Evolutionary conservation across 2,329 filamentous ascomycete genomes (phyloP).

Genomic region (Colletotrichum sublineola): DNA sequence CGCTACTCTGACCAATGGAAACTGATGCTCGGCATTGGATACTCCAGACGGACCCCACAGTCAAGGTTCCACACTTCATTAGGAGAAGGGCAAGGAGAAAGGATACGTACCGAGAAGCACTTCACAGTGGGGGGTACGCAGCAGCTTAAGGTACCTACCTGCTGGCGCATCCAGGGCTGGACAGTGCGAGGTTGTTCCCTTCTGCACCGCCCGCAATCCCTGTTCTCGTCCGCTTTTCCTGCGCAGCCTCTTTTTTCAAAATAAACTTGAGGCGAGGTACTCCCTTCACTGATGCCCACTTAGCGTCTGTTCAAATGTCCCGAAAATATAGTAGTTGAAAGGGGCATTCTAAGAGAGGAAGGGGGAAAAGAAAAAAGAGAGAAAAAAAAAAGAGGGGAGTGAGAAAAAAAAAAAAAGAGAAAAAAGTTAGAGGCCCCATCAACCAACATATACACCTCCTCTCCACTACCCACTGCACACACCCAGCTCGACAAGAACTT

Average conservation of each 20-base stretch:
- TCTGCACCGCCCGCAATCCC: conserved; percentile 20
- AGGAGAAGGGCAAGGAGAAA: neutral
- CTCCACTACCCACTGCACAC: neutral
- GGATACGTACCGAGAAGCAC: conserved; percentile 17
- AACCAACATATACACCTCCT: neutral
- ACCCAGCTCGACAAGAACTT: no score
- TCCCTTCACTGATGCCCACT: neutral
- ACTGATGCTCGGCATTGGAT: neutral
- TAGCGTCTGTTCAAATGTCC: conserved; percentile 9
- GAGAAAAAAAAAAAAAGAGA: neutral
- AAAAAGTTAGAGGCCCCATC: neutral
- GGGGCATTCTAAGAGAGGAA: neutral
- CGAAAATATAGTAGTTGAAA: neutral
- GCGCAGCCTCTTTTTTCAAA: conserved; percentile 30
- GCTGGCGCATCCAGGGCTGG: neutral
- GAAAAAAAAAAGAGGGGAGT: neutral
- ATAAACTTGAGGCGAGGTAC: conserved; percentile 38
- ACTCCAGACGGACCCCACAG: conserved; percentile 9
- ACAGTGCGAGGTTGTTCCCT: conserved; percentile 13
- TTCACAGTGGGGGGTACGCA: no score
- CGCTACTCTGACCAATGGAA: neutral
- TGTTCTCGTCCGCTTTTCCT: conserved; percentile 23
- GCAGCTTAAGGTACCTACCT: neutral
- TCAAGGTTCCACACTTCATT: neutral
- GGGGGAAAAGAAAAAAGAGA: neutral